Conservation (phyloP, 305 asterid genomes). For the Fraxinus xanthoxyloides region DNA sequence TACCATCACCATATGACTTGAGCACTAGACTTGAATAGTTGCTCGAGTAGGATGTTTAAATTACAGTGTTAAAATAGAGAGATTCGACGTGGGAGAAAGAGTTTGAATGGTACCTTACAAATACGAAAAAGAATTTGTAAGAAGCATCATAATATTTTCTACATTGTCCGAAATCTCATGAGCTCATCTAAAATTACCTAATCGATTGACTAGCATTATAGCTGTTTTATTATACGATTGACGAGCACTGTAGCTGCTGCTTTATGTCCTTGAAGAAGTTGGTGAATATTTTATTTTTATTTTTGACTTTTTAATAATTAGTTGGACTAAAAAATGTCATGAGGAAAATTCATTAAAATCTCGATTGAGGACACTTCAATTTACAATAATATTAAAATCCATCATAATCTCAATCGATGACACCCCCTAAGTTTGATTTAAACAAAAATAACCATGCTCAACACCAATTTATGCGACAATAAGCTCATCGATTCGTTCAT, state of each 20-base stretch:
- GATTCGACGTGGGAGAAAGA: not conserved
- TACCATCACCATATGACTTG: not conserved
- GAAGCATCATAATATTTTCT: not conserved
- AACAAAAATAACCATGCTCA: not conserved
- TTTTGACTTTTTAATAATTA: not conserved
- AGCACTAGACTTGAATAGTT: not conserved
- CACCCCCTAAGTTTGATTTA: not conserved
- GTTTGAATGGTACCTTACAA: not conserved
- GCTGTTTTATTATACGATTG: too few relatives aligned
- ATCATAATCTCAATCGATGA: too few relatives aligned
- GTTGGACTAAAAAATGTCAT: not conserved
- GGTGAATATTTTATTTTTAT: not conserved
- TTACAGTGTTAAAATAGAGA: not conserved
- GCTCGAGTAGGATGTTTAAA: not conserved
- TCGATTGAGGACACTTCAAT: too few relatives aligned
- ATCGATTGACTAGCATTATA: too few relatives aligned
- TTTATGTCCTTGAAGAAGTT: not conserved
- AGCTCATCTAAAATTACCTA: too few relatives aligned
- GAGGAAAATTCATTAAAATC: not conserved
- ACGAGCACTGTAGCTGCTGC: not conserved
- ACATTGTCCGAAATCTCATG: not conserved
- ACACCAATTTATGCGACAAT: not conserved
- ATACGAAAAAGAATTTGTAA: too few relatives aligned
- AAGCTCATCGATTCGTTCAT: too few relatives aligned
- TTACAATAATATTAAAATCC: too few relatives aligned